Base-by-base conservation (phyloP, 805 yeast species). In the Pichia manshurica region DNA sequence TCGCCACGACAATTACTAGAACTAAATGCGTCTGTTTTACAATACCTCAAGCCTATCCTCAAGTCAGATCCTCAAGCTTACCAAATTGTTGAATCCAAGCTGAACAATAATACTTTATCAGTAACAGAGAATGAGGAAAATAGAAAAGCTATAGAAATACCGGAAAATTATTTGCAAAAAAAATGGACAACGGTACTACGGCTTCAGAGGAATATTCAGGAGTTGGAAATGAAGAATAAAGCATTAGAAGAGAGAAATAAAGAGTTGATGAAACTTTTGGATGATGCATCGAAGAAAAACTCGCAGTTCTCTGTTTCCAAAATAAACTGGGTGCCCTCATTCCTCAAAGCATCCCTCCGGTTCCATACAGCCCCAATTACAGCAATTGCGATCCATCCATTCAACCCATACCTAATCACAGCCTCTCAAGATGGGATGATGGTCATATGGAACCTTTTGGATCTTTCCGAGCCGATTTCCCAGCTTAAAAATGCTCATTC, bases 111-210 rank as follows among this genome's bases (percentile, higher is more conserved):
- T 3, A 17, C n/a, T 5, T 21, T n/a, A 49, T 6, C 15, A 15
- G 25, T 3, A 16, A 7, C 28, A 13, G 8, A 17, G n/a, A 13
- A 16, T 6, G 2, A 19, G 35, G 17, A 38, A 21, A 50, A 48
- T 40, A 23, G n/a, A 13, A n/a, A 37, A 37, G 5, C 35, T 7
- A 29, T 10, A 21, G 42, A 48, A n/a, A 51, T 51, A 33, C 70
- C 71, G 1, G 49, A 51, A 3, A 50, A 60, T 33, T 65, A 58
- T 41, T 52, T 87, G 35, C 87, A 84, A 55, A 84, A 82, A 65
- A 90, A 89, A 67, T 90, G 97, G 97, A 73, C 83, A 0, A 82
- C 95, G 0, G 91, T 90, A 4, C 72, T 87, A 29, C 70, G 96
- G 40, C 70, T 91, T 28, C 96, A 91, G 65, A 77, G 81, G 52